Percentiles rank a stretch among this genome's conserved stretches.
phyloP scores from a whole-genome alignment of 1,284 basidiomycete genomes.

The Afroboletus lepidellus region DNA sequence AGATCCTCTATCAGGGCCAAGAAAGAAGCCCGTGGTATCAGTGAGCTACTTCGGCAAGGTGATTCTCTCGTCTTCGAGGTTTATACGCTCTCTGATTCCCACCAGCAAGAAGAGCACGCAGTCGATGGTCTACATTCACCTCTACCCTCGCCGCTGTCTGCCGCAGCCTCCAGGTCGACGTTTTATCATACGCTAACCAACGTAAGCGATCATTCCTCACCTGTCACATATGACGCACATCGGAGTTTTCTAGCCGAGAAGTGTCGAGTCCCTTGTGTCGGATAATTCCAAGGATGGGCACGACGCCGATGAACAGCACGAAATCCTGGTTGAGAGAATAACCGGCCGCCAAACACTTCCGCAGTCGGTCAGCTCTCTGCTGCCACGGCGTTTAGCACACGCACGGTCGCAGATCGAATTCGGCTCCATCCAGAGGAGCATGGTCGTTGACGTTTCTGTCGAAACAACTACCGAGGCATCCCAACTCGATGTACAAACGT shows the following conservation, averaged over 20 bases:
- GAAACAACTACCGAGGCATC: slow-evolving; percentile 51
- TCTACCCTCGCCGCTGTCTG: slow-evolving; percentile 34
- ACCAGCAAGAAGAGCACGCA: slow-evolving; percentile 21
- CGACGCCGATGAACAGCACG: slow-evolving; percentile 46
- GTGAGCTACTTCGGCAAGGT: slow-evolving; percentile 58
- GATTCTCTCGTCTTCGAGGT: slow-evolving; percentile 11
- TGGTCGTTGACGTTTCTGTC: slow-evolving; percentile 59
- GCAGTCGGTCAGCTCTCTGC: slow-evolving; percentile 46
- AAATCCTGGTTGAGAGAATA: slow-evolving; percentile 59
- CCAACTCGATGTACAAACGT: slow-evolving; percentile 28
- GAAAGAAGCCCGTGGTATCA: slow-evolving; percentile 46
- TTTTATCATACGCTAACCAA: slow-evolving; percentile 52
- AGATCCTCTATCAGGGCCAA: slow-evolving; percentile 20
- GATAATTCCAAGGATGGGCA: slow-evolving; percentile 37
- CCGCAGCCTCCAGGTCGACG: slow-evolving; percentile 42
- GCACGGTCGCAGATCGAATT: slow-evolving; percentile 46
- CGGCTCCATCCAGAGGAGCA: slow-evolving; percentile 30
- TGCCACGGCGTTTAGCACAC: slow-evolving; percentile 54
- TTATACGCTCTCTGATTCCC: slow-evolving; percentile 3
- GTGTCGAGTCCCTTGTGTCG: slow-evolving; percentile 53
- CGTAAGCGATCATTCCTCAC: slow-evolving; percentile 32
- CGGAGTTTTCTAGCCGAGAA: slow-evolving; percentile 39
- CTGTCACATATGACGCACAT: slow-evolving; percentile 11
- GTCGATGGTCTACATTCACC: slow-evolving; percentile 25
- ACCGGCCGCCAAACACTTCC: slow-evolving; percentile 49